Percentiles rank a stretch among this genome's conserved stretches.
Evolutionary conservation across 163 green algal species (phyloP).

Genomic region (Scenedesmus sp.): DNA sequence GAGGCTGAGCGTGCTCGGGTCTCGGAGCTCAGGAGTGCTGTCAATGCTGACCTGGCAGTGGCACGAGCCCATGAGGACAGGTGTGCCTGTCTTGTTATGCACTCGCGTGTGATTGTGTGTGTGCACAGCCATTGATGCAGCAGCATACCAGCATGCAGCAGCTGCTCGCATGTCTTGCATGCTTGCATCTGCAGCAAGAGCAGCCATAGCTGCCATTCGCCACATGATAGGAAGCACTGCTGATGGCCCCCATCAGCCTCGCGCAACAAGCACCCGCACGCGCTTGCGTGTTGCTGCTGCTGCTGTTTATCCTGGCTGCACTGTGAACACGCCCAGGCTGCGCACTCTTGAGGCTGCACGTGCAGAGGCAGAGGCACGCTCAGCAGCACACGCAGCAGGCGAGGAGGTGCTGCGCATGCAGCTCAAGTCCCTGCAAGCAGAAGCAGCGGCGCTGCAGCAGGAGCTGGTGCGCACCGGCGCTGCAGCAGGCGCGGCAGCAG

Average conservation of each 20-base stretch:
- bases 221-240: too few species aligned
- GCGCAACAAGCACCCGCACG: too few species aligned
- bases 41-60: constrained; percentile 46
- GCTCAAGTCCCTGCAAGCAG: background rate
- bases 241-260: background rate
- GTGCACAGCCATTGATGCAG: background rate
- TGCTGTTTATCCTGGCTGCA: background rate
- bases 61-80: constrained; percentile 42
- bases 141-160: background rate
- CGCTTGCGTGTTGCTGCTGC: background rate
- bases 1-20: constrained; percentile 24
- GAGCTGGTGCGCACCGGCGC: constrained; percentile 30
- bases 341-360: constrained; percentile 23
- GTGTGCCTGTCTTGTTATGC: background rate
- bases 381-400: constrained; percentile 51
- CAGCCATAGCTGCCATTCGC: background rate
- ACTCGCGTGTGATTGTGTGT: background rate
- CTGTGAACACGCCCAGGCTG: background rate
- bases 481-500: constrained; percentile 9
- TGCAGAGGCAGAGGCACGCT: constrained; percentile 41
- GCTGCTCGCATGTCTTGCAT: background rate
- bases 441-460: constrained; percentile 43
- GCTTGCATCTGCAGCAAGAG: background rate
- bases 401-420: constrained; percentile 50
- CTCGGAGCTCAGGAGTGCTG: constrained; percentile 21